Base-by-base conservation (phyloP, 2,329 filamentous ascomycete species). In the Neoarthrinium moseri region DNA sequence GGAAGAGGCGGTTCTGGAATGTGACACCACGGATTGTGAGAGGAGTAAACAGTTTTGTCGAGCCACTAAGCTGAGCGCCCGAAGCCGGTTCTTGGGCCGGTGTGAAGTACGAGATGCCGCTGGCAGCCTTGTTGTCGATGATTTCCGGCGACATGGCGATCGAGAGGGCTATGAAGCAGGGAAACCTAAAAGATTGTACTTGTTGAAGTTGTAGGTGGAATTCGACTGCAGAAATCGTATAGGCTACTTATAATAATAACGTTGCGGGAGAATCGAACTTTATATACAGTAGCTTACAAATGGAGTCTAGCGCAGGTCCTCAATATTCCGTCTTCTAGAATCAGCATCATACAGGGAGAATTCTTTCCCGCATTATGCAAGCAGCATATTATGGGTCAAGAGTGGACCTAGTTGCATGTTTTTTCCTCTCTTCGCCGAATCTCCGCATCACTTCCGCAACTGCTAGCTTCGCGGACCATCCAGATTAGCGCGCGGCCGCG, bases 41-140 rank as follows among this genome's bases (percentile, higher is more conserved):
- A 0, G 75, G 74, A 0, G 62, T 68, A 58, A 75, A 75, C 18
- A 75, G 64, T 48, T 77, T 79, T 10, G 73, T 30, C 3, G 50
- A 49, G 13, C 53, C 43, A 51, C 70, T 70, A 49, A 71, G 64
- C 35, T 76, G 71, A 2, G 68, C 67, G 8, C 70, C 70, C 1
- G 68, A 53, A 3, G 67, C 60, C 3, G 68, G 68, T 1, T 62
- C 51, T 42, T 73, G 70, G 5, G 59, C 62, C 2, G 71, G 69
- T 3, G 68, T 70, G 58, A 63, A 73, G 56, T 67, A 73, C 18
- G 73, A 69, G 39, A 73, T 54, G 33, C 59, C 62, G 21, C 51
- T 41, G 23, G 60, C 62, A 23, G 56, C 50, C 26, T 49, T 53
- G 49, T 61, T 62, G 21, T 49, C 50, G 26, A 61, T 55, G 35